These are phyloP conservation scores for Schizopora paradoxa DNA, from an alignment of 1,284 basidiomycete genomes.

Conservation along the genomic window DNA sequence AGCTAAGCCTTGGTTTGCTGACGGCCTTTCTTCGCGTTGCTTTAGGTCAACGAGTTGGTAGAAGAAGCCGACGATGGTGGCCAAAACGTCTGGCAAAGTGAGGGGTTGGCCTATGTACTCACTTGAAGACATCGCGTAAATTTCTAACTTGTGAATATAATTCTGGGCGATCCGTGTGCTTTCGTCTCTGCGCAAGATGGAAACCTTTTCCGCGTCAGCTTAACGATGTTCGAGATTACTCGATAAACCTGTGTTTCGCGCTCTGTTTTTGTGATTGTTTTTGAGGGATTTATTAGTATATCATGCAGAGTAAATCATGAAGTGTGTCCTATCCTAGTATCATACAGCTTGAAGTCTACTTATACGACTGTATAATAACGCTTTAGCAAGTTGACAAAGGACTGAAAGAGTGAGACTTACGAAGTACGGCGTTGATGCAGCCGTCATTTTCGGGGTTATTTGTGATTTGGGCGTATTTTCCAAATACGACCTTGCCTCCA, in stretches of 20 bases:
- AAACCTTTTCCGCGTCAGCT: too few species aligned
- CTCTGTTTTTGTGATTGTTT: neutral
- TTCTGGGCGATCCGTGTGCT: too few species aligned
- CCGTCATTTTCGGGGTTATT: conserved; percentile 97
- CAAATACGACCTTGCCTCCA: conserved; percentile 89
- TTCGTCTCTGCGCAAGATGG: too few species aligned
- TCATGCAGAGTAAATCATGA: neutral
- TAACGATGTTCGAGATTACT: too few species aligned
- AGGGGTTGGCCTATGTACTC: too few species aligned
- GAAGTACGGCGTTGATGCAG: conserved; percentile 90
- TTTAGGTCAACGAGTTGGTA: too few species aligned
- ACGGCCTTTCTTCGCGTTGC: too few species aligned
- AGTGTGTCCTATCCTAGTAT: neutral
- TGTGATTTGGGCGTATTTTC: conserved; percentile 95
- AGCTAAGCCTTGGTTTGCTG: too few species aligned
- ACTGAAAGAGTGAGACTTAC: conserved; percentile 41
- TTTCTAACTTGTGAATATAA: too few species aligned
- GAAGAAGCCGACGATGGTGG: too few species aligned
- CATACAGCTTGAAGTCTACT: neutral
- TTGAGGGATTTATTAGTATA: neutral
- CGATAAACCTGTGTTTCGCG: neutral
- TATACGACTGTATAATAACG: neutral
- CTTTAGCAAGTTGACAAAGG: neutral
- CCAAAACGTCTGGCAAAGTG: too few species aligned
- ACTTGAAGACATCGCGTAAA: too few species aligned